A percentile compares a stretch with the other conserved stretches of the same genome.
These are phyloP conservation scores for Miscanthus sacchariflorus DNA, from an alignment of 202 grass and related monocot species.

Conservation along the genomic window DNA sequence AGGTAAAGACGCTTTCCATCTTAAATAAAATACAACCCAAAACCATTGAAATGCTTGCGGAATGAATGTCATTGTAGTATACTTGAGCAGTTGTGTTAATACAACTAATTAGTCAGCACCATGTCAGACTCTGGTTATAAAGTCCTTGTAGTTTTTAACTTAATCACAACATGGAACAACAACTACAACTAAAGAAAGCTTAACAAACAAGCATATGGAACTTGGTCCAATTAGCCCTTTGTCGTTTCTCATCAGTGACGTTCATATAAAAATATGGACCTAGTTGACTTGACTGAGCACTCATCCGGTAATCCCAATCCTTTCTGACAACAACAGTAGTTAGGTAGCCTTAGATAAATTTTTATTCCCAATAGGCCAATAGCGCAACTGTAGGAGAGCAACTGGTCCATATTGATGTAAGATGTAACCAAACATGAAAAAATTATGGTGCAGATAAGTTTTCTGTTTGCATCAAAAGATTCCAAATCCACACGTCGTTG, in stretches of 20 bases:
- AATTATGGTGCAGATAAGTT: conserved; percentile 1
- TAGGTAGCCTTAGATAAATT: too few relatives aligned
- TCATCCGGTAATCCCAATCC: neutral
- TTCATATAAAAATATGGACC: conserved; percentile 3
- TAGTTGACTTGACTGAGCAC: neutral
- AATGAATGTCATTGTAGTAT: neutral
- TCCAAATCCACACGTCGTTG: neutral
- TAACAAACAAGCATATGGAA: neutral
- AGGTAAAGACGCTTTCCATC: too few relatives aligned
- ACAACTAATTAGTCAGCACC: neutral
- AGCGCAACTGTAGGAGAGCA: neutral
- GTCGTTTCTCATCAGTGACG: neutral
- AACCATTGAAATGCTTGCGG: too few relatives aligned
- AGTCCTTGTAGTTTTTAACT: conserved; percentile 2
- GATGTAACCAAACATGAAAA: neutral
- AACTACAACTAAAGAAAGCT: neutral
- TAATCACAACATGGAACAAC: neutral
- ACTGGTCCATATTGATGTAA: neutral
- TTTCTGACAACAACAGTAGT: too few relatives aligned
- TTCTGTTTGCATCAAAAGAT: conserved; percentile 2
- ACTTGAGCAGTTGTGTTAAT: neutral
- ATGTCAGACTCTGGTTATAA: neutral
- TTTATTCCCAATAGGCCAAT: too few relatives aligned
- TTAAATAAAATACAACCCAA: too few relatives aligned
- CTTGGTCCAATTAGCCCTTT: neutral